Conservation (phyloP, 1,139 yeast species). For the Candida sanyaensis region DNA sequence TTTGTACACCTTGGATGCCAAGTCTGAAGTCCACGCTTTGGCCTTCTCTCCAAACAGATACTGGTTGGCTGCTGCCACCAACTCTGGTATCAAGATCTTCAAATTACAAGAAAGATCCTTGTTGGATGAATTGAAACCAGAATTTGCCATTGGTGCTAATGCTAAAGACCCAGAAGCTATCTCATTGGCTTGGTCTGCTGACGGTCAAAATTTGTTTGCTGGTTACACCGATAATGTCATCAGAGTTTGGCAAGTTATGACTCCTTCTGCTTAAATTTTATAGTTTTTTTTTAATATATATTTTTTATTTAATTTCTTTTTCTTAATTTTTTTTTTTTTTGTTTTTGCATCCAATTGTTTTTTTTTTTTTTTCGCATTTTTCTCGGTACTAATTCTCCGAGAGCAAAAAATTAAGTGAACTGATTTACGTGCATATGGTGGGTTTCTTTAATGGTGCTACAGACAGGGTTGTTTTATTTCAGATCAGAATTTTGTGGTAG, state of each 20-base stretch:
- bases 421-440: too few relatives aligned
- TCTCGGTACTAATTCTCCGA: too few relatives aligned
- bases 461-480: too few relatives aligned
- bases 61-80: constrained; percentile 99
- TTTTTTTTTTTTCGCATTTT: too few relatives aligned
- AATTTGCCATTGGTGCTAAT: constrained; percentile 85
- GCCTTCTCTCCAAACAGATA: constrained; percentile 99
- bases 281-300: too few relatives aligned
- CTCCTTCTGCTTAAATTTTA: too few relatives aligned
- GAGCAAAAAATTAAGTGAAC: too few relatives aligned
- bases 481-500: too few relatives aligned
- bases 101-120: constrained; percentile 94
- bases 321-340: too few relatives aligned
- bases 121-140: constrained; percentile 99
- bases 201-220: constrained; percentile 99
- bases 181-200: constrained; percentile 99
- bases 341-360: too few relatives aligned
- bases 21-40: constrained; percentile 97
- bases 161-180: constrained; percentile 98
- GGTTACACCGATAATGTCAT: constrained; percentile 99
- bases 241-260: constrained; percentile 99
- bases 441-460: too few relatives aligned
- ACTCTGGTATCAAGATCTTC: constrained; percentile 97
- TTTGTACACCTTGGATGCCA: constrained; percentile 92
- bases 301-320: too few relatives aligned